Percentiles rank a stretch among this genome's conserved stretches.
Conservation (phyloP, 768 basidiomycete genomes). For the Suillus paluster region DNA sequence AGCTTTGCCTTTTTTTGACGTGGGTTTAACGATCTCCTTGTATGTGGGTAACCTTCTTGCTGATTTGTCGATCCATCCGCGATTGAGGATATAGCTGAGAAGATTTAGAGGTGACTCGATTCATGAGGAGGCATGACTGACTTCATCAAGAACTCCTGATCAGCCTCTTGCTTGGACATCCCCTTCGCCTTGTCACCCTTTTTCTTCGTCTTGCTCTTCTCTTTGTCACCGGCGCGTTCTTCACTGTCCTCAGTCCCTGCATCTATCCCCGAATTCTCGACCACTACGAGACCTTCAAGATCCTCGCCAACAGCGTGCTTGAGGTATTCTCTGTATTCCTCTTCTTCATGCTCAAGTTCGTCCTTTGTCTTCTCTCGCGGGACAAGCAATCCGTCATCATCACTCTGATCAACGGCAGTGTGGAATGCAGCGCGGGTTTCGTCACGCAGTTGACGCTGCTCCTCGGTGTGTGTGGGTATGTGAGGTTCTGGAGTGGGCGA, state of each 20-base stretch:
- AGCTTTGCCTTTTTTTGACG: conserved; percentile 17
- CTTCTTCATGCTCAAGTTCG: conserved; percentile 77
- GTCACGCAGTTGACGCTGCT: conserved; percentile 71
- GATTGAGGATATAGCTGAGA: conserved; percentile 90
- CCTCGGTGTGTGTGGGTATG: conserved; percentile 72
- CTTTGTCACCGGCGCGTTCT: conserved; percentile 29
- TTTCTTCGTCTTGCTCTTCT: conserved; percentile 38
- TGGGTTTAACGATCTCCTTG: conserved; percentile 64
- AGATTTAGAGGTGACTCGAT: conserved; percentile 1
- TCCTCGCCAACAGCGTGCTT: conserved; percentile 82
- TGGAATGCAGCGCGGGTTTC: conserved; percentile 91
- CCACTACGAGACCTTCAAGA: conserved; percentile 66
- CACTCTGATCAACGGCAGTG: conserved; percentile 41
- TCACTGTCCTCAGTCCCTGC: conserved; percentile 30
- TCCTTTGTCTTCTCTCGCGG: conserved; percentile 79
- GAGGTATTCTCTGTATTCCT: conserved; percentile 84
- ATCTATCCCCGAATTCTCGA: conserved; percentile 37
- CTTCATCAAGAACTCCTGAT: conserved; percentile 89
- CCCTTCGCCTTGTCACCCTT: conserved; percentile 37
- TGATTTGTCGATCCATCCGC: conserved; percentile 93
- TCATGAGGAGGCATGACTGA: conserved; percentile 42
- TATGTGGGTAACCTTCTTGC: conserved; percentile 82
- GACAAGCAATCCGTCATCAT: conserved; percentile 69
- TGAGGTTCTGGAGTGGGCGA: conserved; percentile 61
- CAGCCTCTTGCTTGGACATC: conserved; percentile 26